A percentile compares a stretch with the other conserved stretches of the same genome.
Conservation (phyloP, 2,329 filamentous ascomycete species). For the Lachnellula hyalina region DNA sequence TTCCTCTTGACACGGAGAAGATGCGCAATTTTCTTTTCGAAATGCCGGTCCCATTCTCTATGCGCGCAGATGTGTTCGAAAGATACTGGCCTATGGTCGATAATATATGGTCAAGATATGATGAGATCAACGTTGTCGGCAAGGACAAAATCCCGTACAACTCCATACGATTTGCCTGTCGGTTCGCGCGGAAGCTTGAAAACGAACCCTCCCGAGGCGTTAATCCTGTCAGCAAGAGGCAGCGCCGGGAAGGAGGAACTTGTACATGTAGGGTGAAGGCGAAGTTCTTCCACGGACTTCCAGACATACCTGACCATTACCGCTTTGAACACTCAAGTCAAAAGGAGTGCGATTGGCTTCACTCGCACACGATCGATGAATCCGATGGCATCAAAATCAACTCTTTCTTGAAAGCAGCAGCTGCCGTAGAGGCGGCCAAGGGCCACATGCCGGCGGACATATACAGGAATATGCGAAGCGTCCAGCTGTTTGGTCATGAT, state of each 20-base stretch:
- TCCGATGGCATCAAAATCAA: constrained; percentile 10
- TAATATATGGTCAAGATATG: constrained; percentile 7
- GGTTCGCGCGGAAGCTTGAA: constrained; percentile 7
- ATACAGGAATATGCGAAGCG: constrained; percentile 6
- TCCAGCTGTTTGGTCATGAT: constrained; percentile 1
- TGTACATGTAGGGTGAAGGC: constrained; percentile 10
- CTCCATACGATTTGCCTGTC: constrained; percentile 6
- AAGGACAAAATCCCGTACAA: constrained; percentile 7
- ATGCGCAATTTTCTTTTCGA: constrained; percentile 11
- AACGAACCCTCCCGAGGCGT: neutral
- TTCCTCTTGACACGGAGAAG: constrained; percentile 5
- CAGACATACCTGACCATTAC: constrained; percentile 6
- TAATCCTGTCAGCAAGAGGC: constrained; percentile 1
- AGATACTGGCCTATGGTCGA: constrained; percentile 7
- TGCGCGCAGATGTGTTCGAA: constrained; percentile 9
- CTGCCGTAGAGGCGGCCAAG: constrained; percentile 7
- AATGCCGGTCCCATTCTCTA: constrained; percentile 10
- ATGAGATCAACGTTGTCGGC: constrained; percentile 4
- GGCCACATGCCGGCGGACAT: constrained; percentile 11
- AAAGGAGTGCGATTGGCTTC: constrained; percentile 4
- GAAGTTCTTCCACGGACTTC: constrained; percentile 7
- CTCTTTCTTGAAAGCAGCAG: constrained; percentile 7
- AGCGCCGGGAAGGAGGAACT: constrained; percentile 7
- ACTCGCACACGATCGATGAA: constrained; percentile 11
- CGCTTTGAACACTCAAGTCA: constrained; percentile 7